Evolutionary conservation across 1,284 basidiomycete species (phyloP).

Genomic region (Cryptococcus sp.): DNA sequence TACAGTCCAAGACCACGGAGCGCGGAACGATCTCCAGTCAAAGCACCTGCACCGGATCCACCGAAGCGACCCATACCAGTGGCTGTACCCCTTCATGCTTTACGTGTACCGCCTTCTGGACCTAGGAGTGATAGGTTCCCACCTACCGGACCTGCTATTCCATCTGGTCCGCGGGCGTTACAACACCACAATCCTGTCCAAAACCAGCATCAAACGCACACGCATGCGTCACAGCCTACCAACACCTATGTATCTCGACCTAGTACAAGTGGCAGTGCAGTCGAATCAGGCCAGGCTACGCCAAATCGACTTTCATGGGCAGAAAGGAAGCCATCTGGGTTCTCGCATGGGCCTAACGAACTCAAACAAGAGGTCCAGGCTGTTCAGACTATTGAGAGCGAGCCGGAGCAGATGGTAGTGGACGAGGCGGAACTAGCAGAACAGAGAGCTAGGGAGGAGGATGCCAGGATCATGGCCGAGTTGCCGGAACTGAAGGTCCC

Average conservation of each 20-base stretch:
- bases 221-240: not conserved
- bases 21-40: not conserved
- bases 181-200: conserved; percentile 3
- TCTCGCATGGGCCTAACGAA: conserved; percentile 7
- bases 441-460: conserved; percentile 15
- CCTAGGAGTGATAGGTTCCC: conserved; percentile 23
- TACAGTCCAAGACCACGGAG: not conserved
- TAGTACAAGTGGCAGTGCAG: conserved; percentile 1
- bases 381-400: too few relatives aligned
- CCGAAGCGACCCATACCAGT: conserved; percentile 2
- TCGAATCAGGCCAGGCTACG: not conserved
- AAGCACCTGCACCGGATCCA: conserved; percentile 1
- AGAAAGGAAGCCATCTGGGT: conserved; percentile 12
- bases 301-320: conserved; percentile 19
- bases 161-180: conserved; percentile 24
- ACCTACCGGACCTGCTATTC: conserved; percentile 17
- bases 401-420: not conserved
- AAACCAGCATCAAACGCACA: conserved; percentile 1
- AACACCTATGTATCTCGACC: not conserved
- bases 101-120: conserved; percentile 19
- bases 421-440: conserved; percentile 20
- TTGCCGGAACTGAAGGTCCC: conserved; percentile 24
- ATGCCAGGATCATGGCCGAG: conserved; percentile 30
- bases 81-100: not conserved
- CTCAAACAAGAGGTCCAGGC: conserved; percentile 3